A percentile compares a stretch with the other conserved stretches of the same genome.
These are phyloP conservation scores for Uncinocarpus reesii DNA, from an alignment of 2,329 filamentous ascomycete species.

Conservation along the genomic window DNA sequence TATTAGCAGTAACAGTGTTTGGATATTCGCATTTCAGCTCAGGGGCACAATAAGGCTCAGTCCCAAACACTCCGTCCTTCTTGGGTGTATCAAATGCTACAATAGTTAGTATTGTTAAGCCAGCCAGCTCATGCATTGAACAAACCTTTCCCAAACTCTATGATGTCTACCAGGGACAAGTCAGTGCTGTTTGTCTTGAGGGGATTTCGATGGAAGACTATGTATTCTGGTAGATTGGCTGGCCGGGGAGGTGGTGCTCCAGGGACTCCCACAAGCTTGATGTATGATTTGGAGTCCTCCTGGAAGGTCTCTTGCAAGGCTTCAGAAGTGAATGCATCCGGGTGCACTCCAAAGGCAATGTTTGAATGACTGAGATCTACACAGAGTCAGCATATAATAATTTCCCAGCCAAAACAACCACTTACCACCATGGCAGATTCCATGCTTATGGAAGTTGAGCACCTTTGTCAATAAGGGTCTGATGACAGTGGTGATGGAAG, in stretches of 20 bases:
- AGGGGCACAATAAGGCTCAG: not conserved
- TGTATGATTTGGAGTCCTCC: slow-evolving; percentile 1
- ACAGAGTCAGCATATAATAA: not conserved
- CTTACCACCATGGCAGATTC: slow-evolving; percentile 16
- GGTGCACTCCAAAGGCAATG: slow-evolving; percentile 7
- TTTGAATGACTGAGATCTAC: slow-evolving; percentile 13
- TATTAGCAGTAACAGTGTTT: not conserved
- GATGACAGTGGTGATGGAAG: slow-evolving; percentile 2
- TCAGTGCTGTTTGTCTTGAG: slow-evolving; percentile 5
- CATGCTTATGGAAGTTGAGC: slow-evolving; percentile 5
- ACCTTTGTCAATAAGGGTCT: slow-evolving; percentile 10
- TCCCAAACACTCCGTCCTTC: slow-evolving; percentile 1
- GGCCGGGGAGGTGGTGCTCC: slow-evolving; percentile 6
- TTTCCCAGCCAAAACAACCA: not conserved
- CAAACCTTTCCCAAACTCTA: slow-evolving; percentile 15
- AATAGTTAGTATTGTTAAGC: too few relatives aligned
- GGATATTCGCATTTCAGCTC: not conserved
- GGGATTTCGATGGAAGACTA: not conserved
- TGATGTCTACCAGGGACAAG: slow-evolving; percentile 11
- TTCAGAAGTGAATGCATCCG: too few relatives aligned
- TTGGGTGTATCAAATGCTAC: not conserved
- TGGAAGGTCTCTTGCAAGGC: slow-evolving; percentile 6
- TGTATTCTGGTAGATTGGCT: slow-evolving; percentile 12
- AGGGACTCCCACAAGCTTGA: not conserved
- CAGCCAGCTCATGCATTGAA: too few relatives aligned